phyloP scores from a whole-genome alignment of 441 rosid species.

The Pelargonium hybrid region DNA sequence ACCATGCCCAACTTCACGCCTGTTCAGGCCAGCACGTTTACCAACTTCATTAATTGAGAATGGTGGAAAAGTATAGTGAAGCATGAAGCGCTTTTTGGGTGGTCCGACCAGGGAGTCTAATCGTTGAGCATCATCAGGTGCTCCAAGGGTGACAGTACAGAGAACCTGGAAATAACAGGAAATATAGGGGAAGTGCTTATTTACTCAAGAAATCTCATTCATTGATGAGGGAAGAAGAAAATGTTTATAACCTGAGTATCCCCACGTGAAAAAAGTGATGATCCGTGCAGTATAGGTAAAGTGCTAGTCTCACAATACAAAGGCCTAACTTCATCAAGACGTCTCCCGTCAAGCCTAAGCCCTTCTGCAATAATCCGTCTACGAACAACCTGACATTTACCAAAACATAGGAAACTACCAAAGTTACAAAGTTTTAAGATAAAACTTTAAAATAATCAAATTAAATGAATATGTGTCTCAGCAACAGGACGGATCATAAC shows the following conservation, averaged over 20 bases:
- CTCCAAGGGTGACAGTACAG: constrained; percentile 88
- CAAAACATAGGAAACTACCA: constrained; percentile 16
- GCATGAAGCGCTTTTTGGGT: constrained; percentile 88
- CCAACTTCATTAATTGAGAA: constrained; percentile 88
- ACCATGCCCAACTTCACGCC: constrained; percentile 99
- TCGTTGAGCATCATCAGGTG: constrained; percentile 84
- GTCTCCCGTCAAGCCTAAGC: constrained; percentile 84
- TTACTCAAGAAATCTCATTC: neutral
- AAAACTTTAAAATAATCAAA: neutral
- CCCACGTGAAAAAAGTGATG: constrained; percentile 88
- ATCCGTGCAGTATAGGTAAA: constrained; percentile 76
- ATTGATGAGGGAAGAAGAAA: neutral
- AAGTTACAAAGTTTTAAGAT: constrained; percentile 2
- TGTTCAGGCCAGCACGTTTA: constrained; percentile 78
- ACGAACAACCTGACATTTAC: constrained; percentile 63
- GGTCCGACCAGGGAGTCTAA: constrained; percentile 84
- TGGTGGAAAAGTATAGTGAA: constrained; percentile 95
- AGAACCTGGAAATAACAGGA: constrained; percentile 44
- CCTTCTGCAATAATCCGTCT: constrained; percentile 79
- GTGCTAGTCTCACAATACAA: constrained; percentile 59
- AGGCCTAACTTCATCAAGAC: constrained; percentile 84
- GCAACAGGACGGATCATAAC: no score
- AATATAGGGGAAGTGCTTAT: neutral
- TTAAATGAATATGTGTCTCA: no score
- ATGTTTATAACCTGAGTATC: constrained; percentile 68